A percentile compares a stretch with the other conserved stretches of the same genome.
These are phyloP conservation scores for Chloranthus sessilifolius DNA, from an alignment of 164 flowering plant genomes.

Conservation along the genomic window DNA sequence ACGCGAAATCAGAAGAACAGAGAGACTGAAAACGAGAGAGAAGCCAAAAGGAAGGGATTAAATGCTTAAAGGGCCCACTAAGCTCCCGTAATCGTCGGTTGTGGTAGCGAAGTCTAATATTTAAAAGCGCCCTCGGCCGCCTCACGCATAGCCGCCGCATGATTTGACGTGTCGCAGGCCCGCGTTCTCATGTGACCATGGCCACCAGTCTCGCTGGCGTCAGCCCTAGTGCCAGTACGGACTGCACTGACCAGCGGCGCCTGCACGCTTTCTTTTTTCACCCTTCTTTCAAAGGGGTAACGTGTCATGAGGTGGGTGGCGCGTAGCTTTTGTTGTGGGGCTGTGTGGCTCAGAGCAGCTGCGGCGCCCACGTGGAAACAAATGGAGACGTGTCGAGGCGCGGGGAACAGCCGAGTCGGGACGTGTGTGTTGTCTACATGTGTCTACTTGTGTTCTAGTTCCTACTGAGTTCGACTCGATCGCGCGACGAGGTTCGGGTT, in stretches of 20 bases:
- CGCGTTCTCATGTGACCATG: slow-evolving; percentile 36
- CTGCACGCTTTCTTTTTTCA: slow-evolving; percentile 6
- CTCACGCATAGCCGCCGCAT: slow-evolving; percentile 44
- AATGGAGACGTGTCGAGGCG: slow-evolving; percentile 12
- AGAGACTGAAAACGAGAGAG: background rate
- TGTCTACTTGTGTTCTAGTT: too few species aligned
- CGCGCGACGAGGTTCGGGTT: too few species aligned
- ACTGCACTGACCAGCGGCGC: slow-evolving; percentile 35
- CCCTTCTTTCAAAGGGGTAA: background rate
- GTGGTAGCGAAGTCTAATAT: slow-evolving; percentile 27
- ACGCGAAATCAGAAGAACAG: background rate
- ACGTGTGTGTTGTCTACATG: too few species aligned
- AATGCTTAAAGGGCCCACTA: slow-evolving; percentile 38
- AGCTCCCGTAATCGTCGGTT: slow-evolving; percentile 58
- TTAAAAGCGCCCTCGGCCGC: background rate
- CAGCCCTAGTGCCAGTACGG: slow-evolving; percentile 44
- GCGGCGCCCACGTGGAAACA: slow-evolving; percentile 7
- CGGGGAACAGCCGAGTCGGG: slow-evolving; percentile 5
- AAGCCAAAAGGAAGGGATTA: slow-evolving; percentile 5
- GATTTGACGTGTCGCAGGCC: slow-evolving; percentile 42
- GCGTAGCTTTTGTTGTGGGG: background rate
- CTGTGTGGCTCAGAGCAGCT: background rate
- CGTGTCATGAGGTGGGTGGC: slow-evolving; percentile 9
- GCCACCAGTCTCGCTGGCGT: slow-evolving; percentile 28
- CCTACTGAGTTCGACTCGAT: too few species aligned